Conservation (phyloP, 1,139 yeast genomes). For the Kodamaea ohmeri region DNA sequence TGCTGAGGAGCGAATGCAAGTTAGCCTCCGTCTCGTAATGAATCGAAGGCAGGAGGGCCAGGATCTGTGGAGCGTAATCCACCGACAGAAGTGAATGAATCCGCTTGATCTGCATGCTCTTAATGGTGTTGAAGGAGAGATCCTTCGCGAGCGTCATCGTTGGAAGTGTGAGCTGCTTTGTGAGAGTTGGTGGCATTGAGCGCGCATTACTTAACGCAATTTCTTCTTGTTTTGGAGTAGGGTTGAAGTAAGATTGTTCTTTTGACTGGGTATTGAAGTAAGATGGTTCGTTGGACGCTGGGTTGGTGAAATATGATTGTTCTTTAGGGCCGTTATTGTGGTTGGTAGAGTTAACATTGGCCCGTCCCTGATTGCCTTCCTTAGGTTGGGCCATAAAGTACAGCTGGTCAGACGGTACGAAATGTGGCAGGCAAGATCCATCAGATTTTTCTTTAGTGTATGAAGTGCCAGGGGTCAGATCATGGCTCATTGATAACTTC, state of each 20-base stretch:
- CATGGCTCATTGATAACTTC: no score
- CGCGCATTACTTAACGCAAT: neutral
- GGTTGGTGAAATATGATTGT: neutral
- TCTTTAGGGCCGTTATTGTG: slow-evolving; percentile 1
- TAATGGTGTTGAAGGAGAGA: slow-evolving; percentile 17
- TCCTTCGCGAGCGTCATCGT: slow-evolving; percentile 13
- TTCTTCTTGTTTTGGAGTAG: neutral
- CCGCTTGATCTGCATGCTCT: slow-evolving; percentile 19
- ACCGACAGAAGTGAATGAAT: slow-evolving; percentile 16
- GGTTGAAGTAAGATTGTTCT: neutral
- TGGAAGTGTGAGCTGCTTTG: slow-evolving; percentile 20
- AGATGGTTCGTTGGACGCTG: neutral
- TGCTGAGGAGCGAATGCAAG: neutral
- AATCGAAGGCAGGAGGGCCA: slow-evolving; percentile 10
- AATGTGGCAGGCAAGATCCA: neutral
- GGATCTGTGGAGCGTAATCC: slow-evolving; percentile 15
- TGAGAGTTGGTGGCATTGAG: slow-evolving; percentile 9
- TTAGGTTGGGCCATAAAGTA: no score
- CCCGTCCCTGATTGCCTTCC: no score
- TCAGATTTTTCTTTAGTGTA: no score
- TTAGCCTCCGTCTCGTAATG: slow-evolving; percentile 3
- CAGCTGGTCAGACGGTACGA: no score
- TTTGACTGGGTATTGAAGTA: neutral
- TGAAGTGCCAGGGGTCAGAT: no score
- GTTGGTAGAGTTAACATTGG: no score